These are phyloP conservation scores for Globisporangium cylindrosporum DNA, from an alignment of 352 stramenopile species.

Conservation along the genomic window DNA sequence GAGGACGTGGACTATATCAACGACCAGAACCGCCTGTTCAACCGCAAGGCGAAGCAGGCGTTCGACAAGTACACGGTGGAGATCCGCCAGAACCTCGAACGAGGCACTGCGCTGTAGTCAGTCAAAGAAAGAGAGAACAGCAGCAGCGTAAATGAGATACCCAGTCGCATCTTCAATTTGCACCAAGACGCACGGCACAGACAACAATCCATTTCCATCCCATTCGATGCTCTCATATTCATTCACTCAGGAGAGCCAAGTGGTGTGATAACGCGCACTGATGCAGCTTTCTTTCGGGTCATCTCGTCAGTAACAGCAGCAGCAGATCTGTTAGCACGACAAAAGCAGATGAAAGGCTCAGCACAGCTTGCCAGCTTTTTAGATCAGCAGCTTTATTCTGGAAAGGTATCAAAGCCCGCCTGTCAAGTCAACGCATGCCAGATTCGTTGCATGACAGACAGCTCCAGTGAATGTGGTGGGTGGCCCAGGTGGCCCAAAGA, in stretches of 20 bases:
- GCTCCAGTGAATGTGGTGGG: too few relatives aligned
- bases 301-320: too few relatives aligned
- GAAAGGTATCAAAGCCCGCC: too few relatives aligned
- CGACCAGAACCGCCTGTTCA: constrained; percentile 97
- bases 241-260: background rate
- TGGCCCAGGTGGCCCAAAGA: too few relatives aligned
- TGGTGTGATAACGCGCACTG: background rate
- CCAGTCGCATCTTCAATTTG: background rate
- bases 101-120: constrained; percentile 93
- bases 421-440: background rate
- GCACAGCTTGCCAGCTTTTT: too few relatives aligned
- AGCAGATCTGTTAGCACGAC: too few relatives aligned
- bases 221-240: background rate
- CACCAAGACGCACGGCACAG: background rate
- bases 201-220: background rate
- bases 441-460: background rate
- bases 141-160: background rate
- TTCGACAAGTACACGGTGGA: constrained; percentile 98
- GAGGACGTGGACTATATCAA: constrained; percentile 98
- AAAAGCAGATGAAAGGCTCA: too few relatives aligned
- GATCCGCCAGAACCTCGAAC: constrained; percentile 97
- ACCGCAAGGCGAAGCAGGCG: constrained; percentile 95
- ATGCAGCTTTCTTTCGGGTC: background rate
- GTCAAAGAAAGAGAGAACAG: background rate
- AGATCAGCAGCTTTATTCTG: too few relatives aligned